Conservation (phyloP, 1,284 basidiomycete species). For the Boletus semigastroideus region DNA sequence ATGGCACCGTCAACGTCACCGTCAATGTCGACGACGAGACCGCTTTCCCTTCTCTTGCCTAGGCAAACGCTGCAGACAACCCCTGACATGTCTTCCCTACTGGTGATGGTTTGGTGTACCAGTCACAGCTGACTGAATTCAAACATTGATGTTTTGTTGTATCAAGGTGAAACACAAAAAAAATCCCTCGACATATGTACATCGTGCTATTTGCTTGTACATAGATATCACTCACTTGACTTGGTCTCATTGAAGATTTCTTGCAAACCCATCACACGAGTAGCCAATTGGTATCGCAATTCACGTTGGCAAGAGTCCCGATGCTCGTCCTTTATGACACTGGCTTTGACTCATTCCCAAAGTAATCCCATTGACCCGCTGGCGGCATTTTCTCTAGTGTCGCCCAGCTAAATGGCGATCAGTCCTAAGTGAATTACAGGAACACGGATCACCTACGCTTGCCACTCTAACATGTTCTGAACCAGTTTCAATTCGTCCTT, state of each 20-base stretch:
- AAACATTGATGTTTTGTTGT: slow-evolving; percentile 11
- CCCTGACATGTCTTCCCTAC: slow-evolving; percentile 2
- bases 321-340: slow-evolving; percentile 14
- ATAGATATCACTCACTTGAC: slow-evolving; percentile 2
- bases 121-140: slow-evolving; percentile 12
- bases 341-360: slow-evolving; percentile 46
- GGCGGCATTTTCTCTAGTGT: slow-evolving; percentile 79
- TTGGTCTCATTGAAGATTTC: too few species aligned
- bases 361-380: slow-evolving; percentile 86
- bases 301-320: too few species aligned
- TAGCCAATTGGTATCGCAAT: too few species aligned
- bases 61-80: slow-evolving; percentile 22
- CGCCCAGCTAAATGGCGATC: slow-evolving; percentile 67
- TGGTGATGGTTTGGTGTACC: slow-evolving; percentile 10
- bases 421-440: slow-evolving; percentile 1
- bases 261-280: too few species aligned
- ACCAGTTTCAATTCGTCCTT: slow-evolving; percentile 80
- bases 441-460: slow-evolving; percentile 70
- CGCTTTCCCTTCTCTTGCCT: slow-evolving; percentile 84
- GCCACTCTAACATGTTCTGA: slow-evolving; percentile 91
- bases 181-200: slow-evolving; percentile 11
- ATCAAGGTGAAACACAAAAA: slow-evolving; percentile 11
- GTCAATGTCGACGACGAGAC: slow-evolving; percentile 75
- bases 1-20: slow-evolving; percentile 30
- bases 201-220: slow-evolving; percentile 16